phyloP scores from a whole-genome alignment of 2,329 filamentous ascomycete species.

The Lasiodiplodia sp. region DNA sequence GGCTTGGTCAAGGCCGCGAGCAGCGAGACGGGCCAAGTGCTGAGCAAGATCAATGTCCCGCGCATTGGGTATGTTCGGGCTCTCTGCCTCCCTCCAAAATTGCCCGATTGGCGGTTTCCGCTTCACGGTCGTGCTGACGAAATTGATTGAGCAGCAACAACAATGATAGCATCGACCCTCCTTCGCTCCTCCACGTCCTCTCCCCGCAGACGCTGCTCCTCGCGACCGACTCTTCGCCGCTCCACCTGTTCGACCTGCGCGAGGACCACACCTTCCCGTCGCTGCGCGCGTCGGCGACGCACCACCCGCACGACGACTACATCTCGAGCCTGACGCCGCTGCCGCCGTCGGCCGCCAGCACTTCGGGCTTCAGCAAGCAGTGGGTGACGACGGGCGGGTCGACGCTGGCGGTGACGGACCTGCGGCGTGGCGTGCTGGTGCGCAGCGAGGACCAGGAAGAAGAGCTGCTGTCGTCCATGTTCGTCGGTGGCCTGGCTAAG shows the following conservation, averaged over 20 bases:
- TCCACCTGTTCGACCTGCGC: conserved; percentile 90
- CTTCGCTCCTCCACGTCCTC: conserved; percentile 81
- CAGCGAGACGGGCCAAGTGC: conserved; percentile 69
- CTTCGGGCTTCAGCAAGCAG: conserved; percentile 89
- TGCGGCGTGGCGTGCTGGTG: conserved; percentile 84
- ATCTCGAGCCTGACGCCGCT: conserved; percentile 87
- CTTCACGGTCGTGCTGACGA: neutral
- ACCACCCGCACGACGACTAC: conserved; percentile 90
- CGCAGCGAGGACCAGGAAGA: conserved; percentile 95
- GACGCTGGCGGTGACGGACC: conserved; percentile 87
- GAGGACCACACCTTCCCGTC: conserved; percentile 56
- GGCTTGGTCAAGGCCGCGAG: conserved; percentile 69
- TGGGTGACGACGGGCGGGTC: conserved; percentile 94
- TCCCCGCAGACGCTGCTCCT: conserved; percentile 89
- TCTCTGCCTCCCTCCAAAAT: neutral
- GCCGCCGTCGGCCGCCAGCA: conserved; percentile 79
- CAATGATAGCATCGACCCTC: conserved; percentile 67
- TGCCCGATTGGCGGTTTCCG: neutral
- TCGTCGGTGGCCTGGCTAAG: conserved; percentile 78
- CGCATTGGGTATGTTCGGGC: conserved; percentile 44
- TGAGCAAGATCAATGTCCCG: conserved; percentile 83
- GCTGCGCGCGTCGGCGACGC: conserved; percentile 74
- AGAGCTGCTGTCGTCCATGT: conserved; percentile 81
- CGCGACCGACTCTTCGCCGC: conserved; percentile 85
- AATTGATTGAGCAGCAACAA: neutral